A percentile compares a stretch with the other conserved stretches of the same genome.
These are phyloP conservation scores for Fusarium pseudocircinatum DNA, from an alignment of 2,329 filamentous ascomycete genomes.

Conservation along the genomic window DNA sequence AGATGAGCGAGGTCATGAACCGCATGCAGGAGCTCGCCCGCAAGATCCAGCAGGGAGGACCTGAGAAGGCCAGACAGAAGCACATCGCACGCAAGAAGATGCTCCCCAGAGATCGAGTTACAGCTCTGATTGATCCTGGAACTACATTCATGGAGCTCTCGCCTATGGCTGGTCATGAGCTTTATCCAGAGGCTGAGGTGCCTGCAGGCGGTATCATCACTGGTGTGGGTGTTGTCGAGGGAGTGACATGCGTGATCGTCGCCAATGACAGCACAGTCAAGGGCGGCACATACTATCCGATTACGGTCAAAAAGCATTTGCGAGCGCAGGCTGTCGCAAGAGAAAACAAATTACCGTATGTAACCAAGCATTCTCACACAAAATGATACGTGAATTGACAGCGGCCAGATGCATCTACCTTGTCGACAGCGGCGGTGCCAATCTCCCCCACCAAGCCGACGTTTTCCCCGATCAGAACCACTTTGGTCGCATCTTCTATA, in stretches of 20 bases:
- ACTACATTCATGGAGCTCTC: slow-evolving; percentile 94
- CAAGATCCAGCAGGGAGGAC: slow-evolving; percentile 78
- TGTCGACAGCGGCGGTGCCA: slow-evolving; percentile 94
- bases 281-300: slow-evolving; percentile 95
- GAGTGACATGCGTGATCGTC: slow-evolving; percentile 91
- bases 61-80: slow-evolving; percentile 85
- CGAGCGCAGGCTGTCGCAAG: slow-evolving; percentile 90
- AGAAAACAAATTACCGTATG: slow-evolving; percentile 80
- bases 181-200: slow-evolving; percentile 88
- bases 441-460: slow-evolving; percentile 92
- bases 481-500: slow-evolving; percentile 98
- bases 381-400: neutral
- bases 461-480: slow-evolving; percentile 96
- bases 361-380: slow-evolving; percentile 7
- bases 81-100: slow-evolving; percentile 91
- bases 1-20: slow-evolving; percentile 79
- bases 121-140: slow-evolving; percentile 86
- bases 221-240: slow-evolving; percentile 88
- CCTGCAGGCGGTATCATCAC: slow-evolving; percentile 93
- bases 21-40: slow-evolving; percentile 76
- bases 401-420: slow-evolving; percentile 82
- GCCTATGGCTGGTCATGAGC: slow-evolving; percentile 84
- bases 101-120: slow-evolving; percentile 89
- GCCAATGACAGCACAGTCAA: slow-evolving; percentile 98
- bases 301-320: slow-evolving; percentile 97